Base-by-base conservation (phyloP, 139 green algal genomes). In the Micractinium sp. region DNA sequence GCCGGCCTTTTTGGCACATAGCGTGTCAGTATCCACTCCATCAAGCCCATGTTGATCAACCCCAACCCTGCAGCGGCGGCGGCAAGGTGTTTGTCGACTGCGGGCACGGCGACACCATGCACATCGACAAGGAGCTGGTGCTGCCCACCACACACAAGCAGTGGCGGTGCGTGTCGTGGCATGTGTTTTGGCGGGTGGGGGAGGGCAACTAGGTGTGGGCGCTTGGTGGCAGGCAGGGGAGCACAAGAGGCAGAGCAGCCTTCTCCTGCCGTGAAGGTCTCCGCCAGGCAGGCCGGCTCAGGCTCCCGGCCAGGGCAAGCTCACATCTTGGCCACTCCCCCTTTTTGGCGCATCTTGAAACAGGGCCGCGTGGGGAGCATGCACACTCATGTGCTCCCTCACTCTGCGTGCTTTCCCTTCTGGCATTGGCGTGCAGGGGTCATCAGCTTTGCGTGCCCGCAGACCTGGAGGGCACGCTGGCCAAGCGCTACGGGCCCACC, bases 91-190 rank as follows among this genome's bases (percentile, higher is more conserved):
- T 60, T 1, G 86, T 93, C 15, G 87, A 90, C 63, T 89, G 89
- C 69, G 91, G 91, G 2, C 91, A 92, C 36, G 91, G 89, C 1
- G 89, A 93, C 74, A 60, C 84, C 22, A 90, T 81, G 85, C 82
- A 92, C 69, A 81, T 94, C 7, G 75, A 61, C 25, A 16, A 23
- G 0, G n/a, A 76, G 12, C 88, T 92, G 27, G 86, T 94, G 33
- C 89, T 94, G 78, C 92, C 92, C 20, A 56, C 88, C 25, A 31
- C 85, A 0, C n/a, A n/a, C 36, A 87, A 88, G 79, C 69, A 87
- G 63, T 94, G 87, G 47, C 71, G 86, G 86, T 88, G 85, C 29
- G 83, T 22, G 3, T 0, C 29, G 5, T 36, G 77, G 39, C 15
- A 7, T 3, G 29, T 20, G 39, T 16, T 41, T 29, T 79, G 73